A percentile compares a stretch with the other conserved stretches of the same genome.
phyloP scores from a whole-genome alignment of 768 basidiomycete genomes.

The Leccinum barrowsii region DNA sequence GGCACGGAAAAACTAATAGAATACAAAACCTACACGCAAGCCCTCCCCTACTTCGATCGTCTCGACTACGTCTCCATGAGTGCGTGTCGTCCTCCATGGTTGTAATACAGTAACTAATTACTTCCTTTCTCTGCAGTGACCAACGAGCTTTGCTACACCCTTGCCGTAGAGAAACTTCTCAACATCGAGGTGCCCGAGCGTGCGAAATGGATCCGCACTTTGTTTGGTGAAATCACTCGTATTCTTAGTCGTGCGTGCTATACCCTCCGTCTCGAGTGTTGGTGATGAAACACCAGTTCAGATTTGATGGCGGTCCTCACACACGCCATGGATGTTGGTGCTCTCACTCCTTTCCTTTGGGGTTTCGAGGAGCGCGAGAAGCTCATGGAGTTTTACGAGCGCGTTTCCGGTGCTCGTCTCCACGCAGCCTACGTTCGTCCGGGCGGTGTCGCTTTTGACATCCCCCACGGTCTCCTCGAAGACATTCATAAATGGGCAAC shows the following conservation, averaged over 20 bases:
- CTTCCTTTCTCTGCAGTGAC: conserved; percentile 66
- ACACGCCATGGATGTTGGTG: conserved; percentile 96
- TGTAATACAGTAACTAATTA: not conserved
- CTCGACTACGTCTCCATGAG: conserved; percentile 99
- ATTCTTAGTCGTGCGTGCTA: conserved; percentile 78
- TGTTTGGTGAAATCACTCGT: conserved; percentile 97
- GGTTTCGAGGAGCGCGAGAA: conserved; percentile 99
- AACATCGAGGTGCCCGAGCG: conserved; percentile 96
- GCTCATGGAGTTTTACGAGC: conserved; percentile 99
- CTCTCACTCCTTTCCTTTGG: conserved; percentile 98
- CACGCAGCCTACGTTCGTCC: conserved; percentile 98
- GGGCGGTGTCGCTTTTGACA: conserved; percentile 95
- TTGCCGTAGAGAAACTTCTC: conserved; percentile 96
- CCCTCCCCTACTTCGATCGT: conserved; percentile 97
- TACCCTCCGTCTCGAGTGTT: conserved; percentile 2
- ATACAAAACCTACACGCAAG: conserved; percentile 98
- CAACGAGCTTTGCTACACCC: conserved; percentile 94
- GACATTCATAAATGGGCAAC: conserved; percentile 99
- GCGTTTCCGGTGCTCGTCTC: conserved; percentile 95
- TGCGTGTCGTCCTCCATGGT: conserved; percentile 37
- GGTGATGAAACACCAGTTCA: conserved; percentile 24
- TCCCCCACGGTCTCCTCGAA: conserved; percentile 97
- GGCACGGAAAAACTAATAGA: conserved; percentile 99
- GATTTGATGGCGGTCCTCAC: conserved; percentile 97
- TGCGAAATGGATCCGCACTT: conserved; percentile 95